These are phyloP conservation scores for Naematelia encephala DNA, from an alignment of 768 basidiomycete species.

Conservation along the genomic window DNA sequence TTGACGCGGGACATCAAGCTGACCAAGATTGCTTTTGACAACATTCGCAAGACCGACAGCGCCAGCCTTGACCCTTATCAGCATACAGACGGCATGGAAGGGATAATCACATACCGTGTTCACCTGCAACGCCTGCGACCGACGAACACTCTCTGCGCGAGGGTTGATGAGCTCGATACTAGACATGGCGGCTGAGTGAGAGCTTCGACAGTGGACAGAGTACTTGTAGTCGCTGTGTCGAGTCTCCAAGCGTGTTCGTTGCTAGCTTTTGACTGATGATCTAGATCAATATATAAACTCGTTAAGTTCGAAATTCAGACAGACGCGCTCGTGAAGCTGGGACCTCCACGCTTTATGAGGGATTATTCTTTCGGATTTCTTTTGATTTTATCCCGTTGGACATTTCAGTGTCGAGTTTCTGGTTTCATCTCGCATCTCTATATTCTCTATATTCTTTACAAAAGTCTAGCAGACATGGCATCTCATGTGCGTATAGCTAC, in stretches of 20 bases:
- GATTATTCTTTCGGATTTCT: neutral
- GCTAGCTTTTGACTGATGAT: neutral
- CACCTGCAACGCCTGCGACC: conserved; percentile 88
- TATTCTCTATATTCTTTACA: no score
- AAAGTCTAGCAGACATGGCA: neutral
- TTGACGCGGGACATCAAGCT: conserved; percentile 7
- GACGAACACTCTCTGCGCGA: conserved; percentile 86
- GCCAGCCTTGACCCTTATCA: conserved; percentile 58
- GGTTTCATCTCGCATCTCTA: no score
- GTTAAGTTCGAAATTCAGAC: neutral
- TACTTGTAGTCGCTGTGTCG: neutral
- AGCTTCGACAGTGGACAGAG: no score
- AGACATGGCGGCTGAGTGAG: conserved; percentile 28
- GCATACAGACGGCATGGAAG: neutral
- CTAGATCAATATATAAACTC: no score
- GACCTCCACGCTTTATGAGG: neutral
- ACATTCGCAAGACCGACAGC: conserved; percentile 97
- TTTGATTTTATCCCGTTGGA: neutral
- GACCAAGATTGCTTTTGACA: conserved; percentile 94
- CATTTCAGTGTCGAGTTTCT: neutral
- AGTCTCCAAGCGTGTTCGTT: neutral
- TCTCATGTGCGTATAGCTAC: neutral
- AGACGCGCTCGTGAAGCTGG: neutral
- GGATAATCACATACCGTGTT: conserved; percentile 42
- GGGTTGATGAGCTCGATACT: conserved; percentile 88